Evolutionary conservation across 352 stramenopile species (phyloP).

Genomic region (Globisporangium echinulatum): DNA sequence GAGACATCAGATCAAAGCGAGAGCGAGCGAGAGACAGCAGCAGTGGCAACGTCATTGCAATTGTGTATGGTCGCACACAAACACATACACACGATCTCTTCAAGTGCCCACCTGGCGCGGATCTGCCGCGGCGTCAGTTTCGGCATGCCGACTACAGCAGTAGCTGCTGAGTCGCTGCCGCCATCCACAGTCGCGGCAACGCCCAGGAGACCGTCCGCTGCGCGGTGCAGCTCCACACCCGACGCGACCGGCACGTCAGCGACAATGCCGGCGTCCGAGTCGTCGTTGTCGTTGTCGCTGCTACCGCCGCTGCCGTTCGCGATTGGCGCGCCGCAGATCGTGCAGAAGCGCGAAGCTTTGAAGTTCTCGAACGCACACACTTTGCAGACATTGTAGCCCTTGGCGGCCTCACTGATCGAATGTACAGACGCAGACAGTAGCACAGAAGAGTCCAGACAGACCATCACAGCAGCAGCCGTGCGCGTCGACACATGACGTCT

Average conservation of each 20-base stretch:
- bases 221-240: slow-evolving; percentile 3
- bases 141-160: too few species aligned
- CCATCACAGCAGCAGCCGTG: not conserved
- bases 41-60: not conserved
- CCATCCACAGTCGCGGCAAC: too few species aligned
- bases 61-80: not conserved
- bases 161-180: too few species aligned
- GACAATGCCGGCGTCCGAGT: not conserved
- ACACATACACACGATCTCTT: not conserved
- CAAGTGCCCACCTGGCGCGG: slow-evolving; percentile 13
- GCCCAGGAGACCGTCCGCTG: too few species aligned
- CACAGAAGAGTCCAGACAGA: not conserved
- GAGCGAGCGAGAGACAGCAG: not conserved
- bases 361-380: slow-evolving; percentile 63
- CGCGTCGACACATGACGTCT: not conserved
- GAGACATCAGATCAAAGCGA: not conserved
- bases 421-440: too few species aligned
- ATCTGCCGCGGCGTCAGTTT: slow-evolving; percentile 21
- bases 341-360: slow-evolving; percentile 39
- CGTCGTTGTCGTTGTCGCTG: not conserved
- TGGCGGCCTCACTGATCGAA: slow-evolving; percentile 28
- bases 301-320: not conserved
- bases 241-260: not conserved
- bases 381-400: slow-evolving; percentile 33
- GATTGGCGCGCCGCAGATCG: slow-evolving; percentile 36